Percentiles rank a stretch among this genome's conserved stretches.
Conservation (phyloP, 345 rosid genomes). For the Aquilaria sinensis region DNA sequence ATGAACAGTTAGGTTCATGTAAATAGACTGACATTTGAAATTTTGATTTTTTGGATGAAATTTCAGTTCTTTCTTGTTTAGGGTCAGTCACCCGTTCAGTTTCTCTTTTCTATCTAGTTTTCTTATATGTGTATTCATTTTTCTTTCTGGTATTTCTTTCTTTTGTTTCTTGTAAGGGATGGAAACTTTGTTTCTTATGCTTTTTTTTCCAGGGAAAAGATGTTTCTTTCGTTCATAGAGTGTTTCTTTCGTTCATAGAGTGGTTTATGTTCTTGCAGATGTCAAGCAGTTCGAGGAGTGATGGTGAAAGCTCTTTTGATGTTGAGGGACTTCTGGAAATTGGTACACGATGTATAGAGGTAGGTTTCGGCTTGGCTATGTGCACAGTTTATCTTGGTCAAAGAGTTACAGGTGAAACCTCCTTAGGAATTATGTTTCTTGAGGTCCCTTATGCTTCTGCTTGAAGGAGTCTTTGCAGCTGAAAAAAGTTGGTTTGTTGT, state of each 20-base stretch:
- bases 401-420: no score
- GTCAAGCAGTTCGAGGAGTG: constrained; percentile 33
- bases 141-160: background rate
- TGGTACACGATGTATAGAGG: constrained; percentile 51
- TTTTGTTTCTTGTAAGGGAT: background rate
- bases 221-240: background rate
- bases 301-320: constrained; percentile 22
- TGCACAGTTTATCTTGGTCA: no score
- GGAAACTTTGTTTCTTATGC: background rate
- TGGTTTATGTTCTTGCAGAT: constrained; percentile 12
- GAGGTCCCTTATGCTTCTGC: no score
- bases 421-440: no score
- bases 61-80: no score
- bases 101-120: background rate
- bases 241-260: background rate
- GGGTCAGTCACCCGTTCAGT: no score
- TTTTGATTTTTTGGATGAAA: no score
- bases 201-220: background rate
- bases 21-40: no score
- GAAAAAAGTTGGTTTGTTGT: no score
- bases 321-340: constrained; percentile 44
- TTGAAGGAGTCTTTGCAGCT: background rate
- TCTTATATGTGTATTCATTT: background rate
- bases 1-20: no score
- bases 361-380: background rate